Base-by-base conservation (phyloP, 2,329 filamentous ascomycete genomes). In the Sporothrix mexicana region DNA sequence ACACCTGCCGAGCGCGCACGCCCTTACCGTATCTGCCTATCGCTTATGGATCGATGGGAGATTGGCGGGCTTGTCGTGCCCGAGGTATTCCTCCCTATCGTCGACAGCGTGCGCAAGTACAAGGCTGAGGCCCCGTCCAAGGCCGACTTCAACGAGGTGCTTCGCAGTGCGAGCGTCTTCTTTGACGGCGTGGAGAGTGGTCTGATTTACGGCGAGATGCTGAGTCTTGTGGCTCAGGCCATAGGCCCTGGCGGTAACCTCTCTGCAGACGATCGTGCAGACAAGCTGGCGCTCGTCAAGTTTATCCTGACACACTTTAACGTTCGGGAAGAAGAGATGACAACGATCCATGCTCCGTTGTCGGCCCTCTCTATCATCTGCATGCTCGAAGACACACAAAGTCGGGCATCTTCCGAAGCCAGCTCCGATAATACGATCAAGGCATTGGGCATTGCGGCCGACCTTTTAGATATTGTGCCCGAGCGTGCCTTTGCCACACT, bases 11-110 rank as follows among this genome's bases (percentile, higher is more conserved):
- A 97, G 78, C 88, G 91, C 79, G 93, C 94, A 23, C 90, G 91
- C 53, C 95, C 96, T 0, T 98, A 97, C 79, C 91, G 95, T 72
- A 93, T 98, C 75, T 97, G 94, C 78, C 87, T 98, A 2, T 98
- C 97, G 17, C 85, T 99, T 70, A 98, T 99, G 96, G 96, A 99
- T 82, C 91, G 95, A 73, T 98, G 94, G 95, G 96, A 99, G 80
- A 95, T 99, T 76, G 96, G 96, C 43, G 94, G 94, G 1, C 86
- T 95, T 20, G 90, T 99, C 64, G 92, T 98, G 1, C 93, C 95
- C 0, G 91, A 94, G 74, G 88, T 98, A 15, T 98, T 99, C 78
- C 85, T 98, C 15, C 93, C 95, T 3, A 91, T 95, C 36, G 88
- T 99, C 77, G 88, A 91, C 79, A 97, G 92, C 77, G 91, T 97